Evolutionary conservation across 116 monocot genomes (phyloP).

Genomic region (Thalassia testudinum): DNA sequence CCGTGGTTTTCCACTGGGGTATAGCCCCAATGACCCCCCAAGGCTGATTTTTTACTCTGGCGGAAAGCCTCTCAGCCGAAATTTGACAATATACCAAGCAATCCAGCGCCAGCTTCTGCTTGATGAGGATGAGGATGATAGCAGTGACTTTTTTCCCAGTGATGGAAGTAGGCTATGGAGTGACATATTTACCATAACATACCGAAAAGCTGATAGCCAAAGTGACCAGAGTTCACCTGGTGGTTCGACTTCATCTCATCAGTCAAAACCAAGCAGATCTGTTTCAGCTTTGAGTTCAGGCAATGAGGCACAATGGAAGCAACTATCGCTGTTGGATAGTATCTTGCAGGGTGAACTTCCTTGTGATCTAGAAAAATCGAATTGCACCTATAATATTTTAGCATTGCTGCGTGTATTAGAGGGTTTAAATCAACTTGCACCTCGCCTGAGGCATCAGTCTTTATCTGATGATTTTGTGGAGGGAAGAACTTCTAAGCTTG

Average conservation of each 20-base stretch:
- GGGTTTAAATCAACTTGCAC: slow-evolving; percentile 76
- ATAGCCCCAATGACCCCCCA: slow-evolving; percentile 26
- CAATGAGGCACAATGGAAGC: slow-evolving; percentile 25
- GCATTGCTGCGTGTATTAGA: slow-evolving; percentile 74
- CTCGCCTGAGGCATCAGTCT: slow-evolving; percentile 50
- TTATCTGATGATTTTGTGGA: slow-evolving; percentile 72
- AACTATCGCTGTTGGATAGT: slow-evolving; percentile 71
- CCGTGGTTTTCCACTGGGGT: slow-evolving; percentile 23
- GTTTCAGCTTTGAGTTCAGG: slow-evolving; percentile 23
- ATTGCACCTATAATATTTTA: slow-evolving; percentile 69
- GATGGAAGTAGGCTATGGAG: slow-evolving; percentile 73
- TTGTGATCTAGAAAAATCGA: slow-evolving; percentile 77
- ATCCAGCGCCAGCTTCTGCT: slow-evolving; percentile 69
- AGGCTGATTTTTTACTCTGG: slow-evolving; percentile 73
- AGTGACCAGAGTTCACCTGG: slow-evolving; percentile 30
- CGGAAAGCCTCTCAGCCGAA: slow-evolving; percentile 72
- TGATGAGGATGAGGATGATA: slow-evolving; percentile 62
- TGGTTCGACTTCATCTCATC: slow-evolving; percentile 21
- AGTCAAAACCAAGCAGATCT: slow-evolving; percentile 30
- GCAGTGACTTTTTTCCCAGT: slow-evolving; percentile 23
- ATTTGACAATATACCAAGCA: slow-evolving; percentile 90
- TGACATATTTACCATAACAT: slow-evolving; percentile 90
- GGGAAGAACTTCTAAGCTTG: slow-evolving; percentile 34
- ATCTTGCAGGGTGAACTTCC: slow-evolving; percentile 86
- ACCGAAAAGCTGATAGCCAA: slow-evolving; percentile 67